A percentile compares a stretch with the other conserved stretches of the same genome.
These are phyloP conservation scores for Pichia sp. DNA, from an alignment of 1,139 yeast species.

Conservation along the genomic window DNA sequence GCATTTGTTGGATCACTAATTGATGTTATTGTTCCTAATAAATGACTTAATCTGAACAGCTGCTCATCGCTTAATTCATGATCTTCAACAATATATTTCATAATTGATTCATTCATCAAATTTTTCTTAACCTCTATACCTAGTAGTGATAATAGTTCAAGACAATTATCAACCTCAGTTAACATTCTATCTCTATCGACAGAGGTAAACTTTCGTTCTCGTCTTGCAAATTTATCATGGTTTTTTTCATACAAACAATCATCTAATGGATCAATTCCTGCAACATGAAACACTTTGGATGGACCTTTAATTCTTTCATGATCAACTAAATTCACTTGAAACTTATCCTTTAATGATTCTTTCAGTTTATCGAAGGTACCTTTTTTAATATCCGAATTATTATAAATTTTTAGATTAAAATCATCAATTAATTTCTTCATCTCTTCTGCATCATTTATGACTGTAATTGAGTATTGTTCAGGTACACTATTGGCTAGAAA, in stretches of 20 bases:
- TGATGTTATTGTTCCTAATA: slow-evolving; percentile 36
- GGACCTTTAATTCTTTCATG: slow-evolving; percentile 10
- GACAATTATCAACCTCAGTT: slow-evolving; percentile 38
- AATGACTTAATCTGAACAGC: slow-evolving; percentile 24
- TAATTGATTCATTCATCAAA: slow-evolving; percentile 6
- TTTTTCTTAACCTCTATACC: slow-evolving; percentile 18
- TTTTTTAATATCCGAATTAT: background rate
- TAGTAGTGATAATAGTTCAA: slow-evolving; percentile 24
- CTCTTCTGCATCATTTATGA: slow-evolving; percentile 13
- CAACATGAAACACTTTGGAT: background rate
- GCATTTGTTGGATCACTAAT: slow-evolving; percentile 34
- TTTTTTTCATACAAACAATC: slow-evolving; percentile 15
- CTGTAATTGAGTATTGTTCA: slow-evolving; percentile 19
- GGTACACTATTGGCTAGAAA: slow-evolving; percentile 22
- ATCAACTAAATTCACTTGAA: slow-evolving; percentile 12
- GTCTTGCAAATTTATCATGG: slow-evolving; percentile 42
- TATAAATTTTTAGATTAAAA: slow-evolving; percentile 1
- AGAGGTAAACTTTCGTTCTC: slow-evolving; percentile 41
- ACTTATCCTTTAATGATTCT: slow-evolving; percentile 4
- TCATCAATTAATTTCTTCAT: background rate
- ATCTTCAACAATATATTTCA: slow-evolving; percentile 11
- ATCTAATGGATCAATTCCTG: slow-evolving; percentile 20
- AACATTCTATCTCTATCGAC: slow-evolving; percentile 37
- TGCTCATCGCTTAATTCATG: slow-evolving; percentile 9
- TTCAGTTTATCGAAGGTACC: slow-evolving; percentile 13